These are phyloP conservation scores for Amanita pallidorosea DNA, from an alignment of 768 basidiomycete species.

Conservation along the genomic window DNA sequence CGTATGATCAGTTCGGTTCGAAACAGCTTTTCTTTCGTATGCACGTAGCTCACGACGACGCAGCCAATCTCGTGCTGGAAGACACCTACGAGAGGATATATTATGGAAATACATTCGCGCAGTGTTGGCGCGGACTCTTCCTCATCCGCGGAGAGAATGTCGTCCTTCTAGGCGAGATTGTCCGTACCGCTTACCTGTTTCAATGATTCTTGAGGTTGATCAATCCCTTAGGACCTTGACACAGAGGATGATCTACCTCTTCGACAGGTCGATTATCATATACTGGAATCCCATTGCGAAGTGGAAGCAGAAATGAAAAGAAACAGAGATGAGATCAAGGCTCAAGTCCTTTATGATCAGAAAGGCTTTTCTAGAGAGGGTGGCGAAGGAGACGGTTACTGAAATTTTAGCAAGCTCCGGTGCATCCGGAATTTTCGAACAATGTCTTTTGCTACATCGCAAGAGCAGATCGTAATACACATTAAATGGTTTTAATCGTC, in stretches of 20 bases:
- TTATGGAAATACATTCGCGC: slow-evolving; percentile 79
- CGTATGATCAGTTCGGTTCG: slow-evolving; percentile 96
- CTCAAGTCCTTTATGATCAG: slow-evolving; percentile 71
- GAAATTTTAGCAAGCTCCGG: slow-evolving; percentile 10
- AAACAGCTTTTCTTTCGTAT: not conserved
- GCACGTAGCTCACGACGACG: slow-evolving; percentile 3
- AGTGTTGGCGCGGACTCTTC: slow-evolving; percentile 81
- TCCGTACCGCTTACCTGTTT: slow-evolving; percentile 28
- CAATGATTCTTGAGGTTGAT: slow-evolving; percentile 1
- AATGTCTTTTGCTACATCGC: slow-evolving; percentile 1
- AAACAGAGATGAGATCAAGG: slow-evolving; percentile 72
- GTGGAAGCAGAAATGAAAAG: slow-evolving; percentile 66
- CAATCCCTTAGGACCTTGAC: slow-evolving; percentile 69
- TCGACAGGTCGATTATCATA: slow-evolving; percentile 59
- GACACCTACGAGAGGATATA: slow-evolving; percentile 94
- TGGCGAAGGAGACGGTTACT: slow-evolving; percentile 95
- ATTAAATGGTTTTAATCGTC: not conserved
- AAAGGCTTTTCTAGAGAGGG: slow-evolving; percentile 93
- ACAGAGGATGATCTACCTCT: slow-evolving; percentile 82
- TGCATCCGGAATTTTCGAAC: not conserved
- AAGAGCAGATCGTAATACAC: slow-evolving; percentile 7
- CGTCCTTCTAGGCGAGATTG: slow-evolving; percentile 92
- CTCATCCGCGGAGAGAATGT: slow-evolving; percentile 98
- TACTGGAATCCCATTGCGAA: slow-evolving; percentile 64
- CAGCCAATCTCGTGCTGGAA: slow-evolving; percentile 96